Percentiles rank a stretch among this genome's conserved stretches.
Conservation (phyloP, 805 yeast species). For the Metschnikowia picachoensis region DNA sequence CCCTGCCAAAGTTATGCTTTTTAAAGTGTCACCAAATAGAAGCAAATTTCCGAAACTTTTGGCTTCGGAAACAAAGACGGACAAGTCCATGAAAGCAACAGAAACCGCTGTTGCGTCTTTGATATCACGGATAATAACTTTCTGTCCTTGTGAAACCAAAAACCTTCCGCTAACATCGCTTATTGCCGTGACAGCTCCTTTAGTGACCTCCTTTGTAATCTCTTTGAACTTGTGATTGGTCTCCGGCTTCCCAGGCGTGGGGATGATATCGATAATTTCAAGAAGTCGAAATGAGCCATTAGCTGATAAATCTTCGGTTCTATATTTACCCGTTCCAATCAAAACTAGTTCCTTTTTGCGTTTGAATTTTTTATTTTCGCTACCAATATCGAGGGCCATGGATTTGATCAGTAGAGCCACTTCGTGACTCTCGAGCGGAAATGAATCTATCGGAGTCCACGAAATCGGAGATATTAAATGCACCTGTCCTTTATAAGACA, state of each 20-base stretch:
- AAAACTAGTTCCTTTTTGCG: conserved; percentile 64
- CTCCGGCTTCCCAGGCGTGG: conserved; percentile 85
- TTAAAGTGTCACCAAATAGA: conserved; percentile 76
- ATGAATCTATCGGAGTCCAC: conserved; percentile 73
- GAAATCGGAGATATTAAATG: conserved; percentile 66
- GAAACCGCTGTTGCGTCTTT: conserved; percentile 89
- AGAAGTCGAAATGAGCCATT: conserved; percentile 72
- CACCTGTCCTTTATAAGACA: conserved; percentile 55
- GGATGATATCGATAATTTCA: conserved; percentile 79
- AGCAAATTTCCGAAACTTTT: conserved; percentile 81
- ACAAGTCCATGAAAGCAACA: conserved; percentile 89
- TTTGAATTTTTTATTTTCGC: conserved; percentile 39
- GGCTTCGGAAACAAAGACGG: conserved; percentile 71
- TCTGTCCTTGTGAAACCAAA: conserved; percentile 83
- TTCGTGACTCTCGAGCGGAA: conserved; percentile 66
- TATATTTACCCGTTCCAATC: conserved; percentile 70
- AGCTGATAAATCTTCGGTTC: conserved; percentile 78
- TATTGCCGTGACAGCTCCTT: conserved; percentile 79
- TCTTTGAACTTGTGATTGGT: conserved; percentile 74
- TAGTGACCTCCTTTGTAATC: conserved; percentile 65
- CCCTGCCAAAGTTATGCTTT: conserved; percentile 76
- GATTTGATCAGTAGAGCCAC: conserved; percentile 55
- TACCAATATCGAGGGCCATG: conserved; percentile 46
- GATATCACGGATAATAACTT: conserved; percentile 70
- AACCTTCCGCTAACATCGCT: conserved; percentile 82